Conservation (phyloP, 768 basidiomycete species). For the Lentinula sp. region DNA sequence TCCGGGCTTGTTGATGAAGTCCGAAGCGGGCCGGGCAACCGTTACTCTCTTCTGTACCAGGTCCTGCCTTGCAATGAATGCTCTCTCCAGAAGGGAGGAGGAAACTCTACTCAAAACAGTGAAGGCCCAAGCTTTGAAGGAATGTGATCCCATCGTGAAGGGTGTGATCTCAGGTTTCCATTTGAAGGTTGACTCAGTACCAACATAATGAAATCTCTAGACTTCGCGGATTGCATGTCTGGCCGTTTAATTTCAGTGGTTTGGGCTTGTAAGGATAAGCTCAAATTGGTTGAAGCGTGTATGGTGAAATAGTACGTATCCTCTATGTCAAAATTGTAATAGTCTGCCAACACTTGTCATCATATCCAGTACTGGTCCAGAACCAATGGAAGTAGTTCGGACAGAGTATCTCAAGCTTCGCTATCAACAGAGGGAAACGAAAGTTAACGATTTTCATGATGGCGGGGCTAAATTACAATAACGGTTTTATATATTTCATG, state of each 20-base stretch:
- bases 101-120: slow-evolving; percentile 79
- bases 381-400: slow-evolving; percentile 67
- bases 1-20: neutral
- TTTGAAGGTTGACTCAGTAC: neutral
- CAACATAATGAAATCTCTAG: slow-evolving; percentile 29
- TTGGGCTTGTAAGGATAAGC: slow-evolving; percentile 74
- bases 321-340: neutral
- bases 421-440: slow-evolving; percentile 23
- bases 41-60: neutral
- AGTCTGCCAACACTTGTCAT: neutral
- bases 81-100: slow-evolving; percentile 83
- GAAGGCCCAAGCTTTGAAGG: slow-evolving; percentile 71
- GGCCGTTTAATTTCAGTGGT: slow-evolving; percentile 80
- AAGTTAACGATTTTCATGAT: neutral
- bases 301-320: slow-evolving; percentile 70
- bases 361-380: slow-evolving; percentile 55
- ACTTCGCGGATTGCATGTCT: slow-evolving; percentile 78
- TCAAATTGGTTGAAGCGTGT: slow-evolving; percentile 69
- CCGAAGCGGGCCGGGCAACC: neutral
- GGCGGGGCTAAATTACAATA: neutral
- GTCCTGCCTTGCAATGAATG: slow-evolving; percentile 49
- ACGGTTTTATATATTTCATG: neutral
- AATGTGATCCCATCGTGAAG: slow-evolving; percentile 73
- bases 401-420: slow-evolving; percentile 70
- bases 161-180: slow-evolving; percentile 31